Base-by-base conservation (phyloP, 192 early-diverging fungal species). In the Mortierella alpina region DNA sequence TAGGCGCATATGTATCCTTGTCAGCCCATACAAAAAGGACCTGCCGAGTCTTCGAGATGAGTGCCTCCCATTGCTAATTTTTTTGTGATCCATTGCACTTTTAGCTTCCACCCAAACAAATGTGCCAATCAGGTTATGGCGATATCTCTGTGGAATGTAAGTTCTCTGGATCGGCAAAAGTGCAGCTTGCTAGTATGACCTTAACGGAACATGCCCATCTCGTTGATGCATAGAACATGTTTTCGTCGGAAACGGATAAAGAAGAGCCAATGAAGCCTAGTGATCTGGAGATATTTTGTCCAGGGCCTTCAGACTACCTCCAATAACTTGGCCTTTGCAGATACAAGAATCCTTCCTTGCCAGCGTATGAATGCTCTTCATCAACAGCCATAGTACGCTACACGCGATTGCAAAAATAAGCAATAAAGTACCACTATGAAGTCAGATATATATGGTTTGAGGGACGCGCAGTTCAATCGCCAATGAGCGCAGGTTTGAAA, bases 111-210 rank as follows among this genome's bases (percentile, higher is more conserved):
- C 57, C 87, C 87, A n/a, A 88, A 88, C 59, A 83, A 58, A n/a
- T 88, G 87, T 41, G 87, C 87, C 11, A 88, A 88, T 59, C 84
- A 86, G 59, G 65, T 88, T 6, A 88, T 88, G 87, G 83, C 87
- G 8, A 84, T 84, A 7, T 57, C 82, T 14, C n/a, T 86, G 20
- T 88, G 87, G 87, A 88, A 88, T 77, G 86, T 88, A 75, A 67
- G 84, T 47, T 54, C 13, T 22, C 31, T 3, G 31, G 31, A 31
- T 31, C 3, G 31, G 31, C 31, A 31, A 31, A 31, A 31, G 31
- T 31, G 3, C 31, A 31, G 31, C 31, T 31, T 31, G 31, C 31
- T 31, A 31, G 31, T 1, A 31, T 31, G 31, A 31, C 31, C 3
- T 31, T 31, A 3, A 31, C 31, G 31, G 31, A 31, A 31, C 1